Evolutionary conservation across 768 basidiomycete species (phyloP).

Genomic region (Cantharellus cinnabarinus): DNA sequence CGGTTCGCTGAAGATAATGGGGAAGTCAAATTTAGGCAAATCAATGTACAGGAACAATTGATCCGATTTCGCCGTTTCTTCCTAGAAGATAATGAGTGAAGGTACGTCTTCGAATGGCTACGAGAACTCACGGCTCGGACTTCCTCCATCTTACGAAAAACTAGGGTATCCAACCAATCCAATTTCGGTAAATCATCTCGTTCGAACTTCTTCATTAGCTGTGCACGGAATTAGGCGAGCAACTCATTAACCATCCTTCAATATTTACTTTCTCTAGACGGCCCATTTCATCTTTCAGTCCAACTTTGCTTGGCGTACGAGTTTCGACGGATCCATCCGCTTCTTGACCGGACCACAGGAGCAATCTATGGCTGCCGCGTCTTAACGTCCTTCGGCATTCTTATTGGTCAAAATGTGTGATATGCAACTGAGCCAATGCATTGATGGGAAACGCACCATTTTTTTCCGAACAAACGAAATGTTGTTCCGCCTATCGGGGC

Average conservation of each 20-base stretch:
- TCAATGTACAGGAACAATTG: slow-evolving; percentile 94
- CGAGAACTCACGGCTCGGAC: slow-evolving; percentile 55
- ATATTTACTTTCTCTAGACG: slow-evolving; percentile 63
- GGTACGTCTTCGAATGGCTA: background rate
- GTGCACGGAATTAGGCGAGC: background rate
- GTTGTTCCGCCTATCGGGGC: slow-evolving; percentile 82
- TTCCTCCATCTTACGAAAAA: slow-evolving; percentile 88
- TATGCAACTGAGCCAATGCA: slow-evolving; percentile 2
- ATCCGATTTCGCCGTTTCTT: slow-evolving; percentile 77
- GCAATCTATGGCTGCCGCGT: slow-evolving; percentile 75
- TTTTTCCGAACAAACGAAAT: slow-evolving; percentile 79
- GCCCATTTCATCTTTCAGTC: slow-evolving; percentile 79
- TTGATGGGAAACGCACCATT: slow-evolving; percentile 35
- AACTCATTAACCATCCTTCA: background rate
- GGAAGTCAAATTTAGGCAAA: slow-evolving; percentile 90
- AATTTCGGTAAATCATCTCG: slow-evolving; percentile 82
- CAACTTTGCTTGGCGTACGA: slow-evolving; percentile 73
- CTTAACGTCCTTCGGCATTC: slow-evolving; percentile 12
- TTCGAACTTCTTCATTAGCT: slow-evolving; percentile 80
- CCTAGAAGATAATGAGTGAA: slow-evolving; percentile 24
- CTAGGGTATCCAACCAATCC: slow-evolving; percentile 88
- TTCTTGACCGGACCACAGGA: slow-evolving; percentile 63
- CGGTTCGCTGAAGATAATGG: slow-evolving; percentile 84
- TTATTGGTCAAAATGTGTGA: background rate
- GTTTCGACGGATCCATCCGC: slow-evolving; percentile 73